Conservation (phyloP, 805 yeast genomes). For the Candida pseudoglaebosa region DNA sequence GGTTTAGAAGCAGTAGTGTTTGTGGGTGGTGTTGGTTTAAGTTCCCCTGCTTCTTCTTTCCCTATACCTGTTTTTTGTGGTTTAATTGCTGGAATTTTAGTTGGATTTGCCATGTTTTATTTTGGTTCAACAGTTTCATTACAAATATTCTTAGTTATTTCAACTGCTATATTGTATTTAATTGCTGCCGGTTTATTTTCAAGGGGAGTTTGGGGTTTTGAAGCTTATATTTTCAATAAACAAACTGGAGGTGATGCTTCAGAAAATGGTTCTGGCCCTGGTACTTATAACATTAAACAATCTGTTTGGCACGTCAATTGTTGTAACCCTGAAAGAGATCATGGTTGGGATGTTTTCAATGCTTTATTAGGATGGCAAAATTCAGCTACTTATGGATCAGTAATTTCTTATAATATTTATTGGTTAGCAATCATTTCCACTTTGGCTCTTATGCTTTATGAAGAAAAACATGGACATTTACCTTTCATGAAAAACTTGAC, state of each 20-base stretch:
- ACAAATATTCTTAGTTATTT: slow-evolving; percentile 76
- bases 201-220: slow-evolving; percentile 85
- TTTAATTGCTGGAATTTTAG: slow-evolving; percentile 64
- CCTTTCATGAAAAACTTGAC: slow-evolving; percentile 52
- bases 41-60: slow-evolving; percentile 48
- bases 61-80: slow-evolving; percentile 91
- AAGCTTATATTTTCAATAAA: slow-evolving; percentile 56
- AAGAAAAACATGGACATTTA: slow-evolving; percentile 76
- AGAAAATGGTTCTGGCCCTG: slow-evolving; percentile 86
- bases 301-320: slow-evolving; percentile 96
- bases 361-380: slow-evolving; percentile 94
- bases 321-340: slow-evolving; percentile 84
- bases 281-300: slow-evolving; percentile 74
- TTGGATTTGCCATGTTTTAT: slow-evolving; percentile 67
- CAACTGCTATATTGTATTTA: slow-evolving; percentile 82
- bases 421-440: slow-evolving; percentile 66
- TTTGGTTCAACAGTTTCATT: slow-evolving; percentile 76
- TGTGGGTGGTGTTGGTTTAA: slow-evolving; percentile 91
- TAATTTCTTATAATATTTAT: slow-evolving; percentile 77
- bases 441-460: slow-evolving; percentile 60
- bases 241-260: slow-evolving; percentile 89
- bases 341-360: slow-evolving; percentile 95
- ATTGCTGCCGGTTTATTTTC: slow-evolving; percentile 89
- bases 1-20: slow-evolving; percentile 95
- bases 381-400: slow-evolving; percentile 87